These are phyloP conservation scores for Neopestalotiopsis sp. DNA, from an alignment of 2,329 filamentous ascomycete species.

Conservation along the genomic window DNA sequence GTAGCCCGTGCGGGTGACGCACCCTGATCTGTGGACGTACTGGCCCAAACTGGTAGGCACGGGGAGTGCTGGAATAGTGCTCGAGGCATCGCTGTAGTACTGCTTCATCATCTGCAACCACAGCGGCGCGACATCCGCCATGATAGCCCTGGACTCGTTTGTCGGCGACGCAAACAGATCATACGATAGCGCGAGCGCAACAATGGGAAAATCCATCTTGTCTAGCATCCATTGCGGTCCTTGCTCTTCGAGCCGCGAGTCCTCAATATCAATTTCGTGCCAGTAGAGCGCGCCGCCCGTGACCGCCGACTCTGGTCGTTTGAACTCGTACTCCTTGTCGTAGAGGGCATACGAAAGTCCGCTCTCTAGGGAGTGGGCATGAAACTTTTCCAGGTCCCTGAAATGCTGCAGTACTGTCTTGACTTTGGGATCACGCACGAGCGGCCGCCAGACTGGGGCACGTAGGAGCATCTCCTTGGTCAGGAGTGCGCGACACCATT, in stretches of 20 bases:
- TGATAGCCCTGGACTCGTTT: slow-evolving; percentile 13
- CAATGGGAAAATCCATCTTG: slow-evolving; percentile 29
- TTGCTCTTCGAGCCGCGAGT: slow-evolving; percentile 22
- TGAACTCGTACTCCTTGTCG: slow-evolving; percentile 30
- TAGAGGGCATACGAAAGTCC: slow-evolving; percentile 30
- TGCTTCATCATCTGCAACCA: slow-evolving; percentile 7
- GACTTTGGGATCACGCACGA: slow-evolving; percentile 16
- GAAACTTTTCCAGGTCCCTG: slow-evolving; percentile 3
- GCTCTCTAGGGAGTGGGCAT: slow-evolving; percentile 21
- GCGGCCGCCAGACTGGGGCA: slow-evolving; percentile 15
- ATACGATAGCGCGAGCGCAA: slow-evolving; percentile 26
- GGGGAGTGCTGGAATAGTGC: slow-evolving; percentile 16
- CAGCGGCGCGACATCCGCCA: slow-evolving; percentile 21
- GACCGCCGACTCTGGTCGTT: slow-evolving; percentile 24
- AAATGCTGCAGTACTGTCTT: slow-evolving; percentile 11
- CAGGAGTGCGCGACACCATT: slow-evolving; percentile 14
- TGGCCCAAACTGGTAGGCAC: slow-evolving; percentile 25
- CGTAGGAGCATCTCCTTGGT: slow-evolving; percentile 12
- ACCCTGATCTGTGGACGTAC: slow-evolving; percentile 27
- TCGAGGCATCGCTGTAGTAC: neutral
- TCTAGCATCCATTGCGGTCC: slow-evolving; percentile 24
- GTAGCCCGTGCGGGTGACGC: slow-evolving; percentile 26
- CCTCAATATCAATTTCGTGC: slow-evolving; percentile 28
- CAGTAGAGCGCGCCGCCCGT: slow-evolving; percentile 29
- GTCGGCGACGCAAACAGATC: slow-evolving; percentile 26